Evolutionary conservation across 176 grass and related monocot genomes (phyloP).

Genomic region (Paspalum vaginatum): DNA sequence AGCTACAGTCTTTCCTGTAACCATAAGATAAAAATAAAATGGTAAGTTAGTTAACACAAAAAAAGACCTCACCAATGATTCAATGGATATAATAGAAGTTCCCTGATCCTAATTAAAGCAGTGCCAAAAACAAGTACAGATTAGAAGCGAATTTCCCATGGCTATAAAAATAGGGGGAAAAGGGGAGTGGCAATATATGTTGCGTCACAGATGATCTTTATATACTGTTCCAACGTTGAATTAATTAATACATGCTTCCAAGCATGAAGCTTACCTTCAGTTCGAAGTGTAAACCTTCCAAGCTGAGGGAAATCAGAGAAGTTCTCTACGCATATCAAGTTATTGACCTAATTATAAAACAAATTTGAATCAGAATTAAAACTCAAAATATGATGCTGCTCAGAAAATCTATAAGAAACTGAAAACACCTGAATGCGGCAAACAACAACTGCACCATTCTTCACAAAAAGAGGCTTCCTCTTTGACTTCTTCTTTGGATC

Average conservation of each 20-base stretch:
- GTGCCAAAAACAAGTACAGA: neutral
- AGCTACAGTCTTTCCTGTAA: slow-evolving; percentile 92
- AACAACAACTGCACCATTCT: slow-evolving; percentile 94
- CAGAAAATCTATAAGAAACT: neutral
- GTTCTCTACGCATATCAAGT: slow-evolving; percentile 90
- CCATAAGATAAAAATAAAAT: neutral
- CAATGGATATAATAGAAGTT: neutral
- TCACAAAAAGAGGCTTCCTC: slow-evolving; percentile 93
- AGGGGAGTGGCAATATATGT: neutral
- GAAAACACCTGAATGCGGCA: slow-evolving; percentile 77
- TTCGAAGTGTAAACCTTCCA: slow-evolving; percentile 96
- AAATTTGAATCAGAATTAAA: slow-evolving; percentile 29
- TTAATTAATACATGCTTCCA: neutral
- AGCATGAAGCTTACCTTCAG: slow-evolving; percentile 65
- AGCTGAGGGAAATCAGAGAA: slow-evolving; percentile 88
- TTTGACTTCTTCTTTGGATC: slow-evolving; percentile 80
- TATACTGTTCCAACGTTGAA: neutral
- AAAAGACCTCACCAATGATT: neutral
- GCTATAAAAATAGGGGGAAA: neutral
- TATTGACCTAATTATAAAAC: slow-evolving; percentile 65
- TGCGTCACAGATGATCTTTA: neutral
- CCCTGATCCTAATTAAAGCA: neutral
- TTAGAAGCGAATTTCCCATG: neutral
- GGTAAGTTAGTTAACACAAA: neutral
- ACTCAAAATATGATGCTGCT: neutral